These are phyloP conservation scores for Colletotrichum lindemuthianum DNA, from an alignment of 2,329 filamentous ascomycete species.

Conservation along the genomic window DNA sequence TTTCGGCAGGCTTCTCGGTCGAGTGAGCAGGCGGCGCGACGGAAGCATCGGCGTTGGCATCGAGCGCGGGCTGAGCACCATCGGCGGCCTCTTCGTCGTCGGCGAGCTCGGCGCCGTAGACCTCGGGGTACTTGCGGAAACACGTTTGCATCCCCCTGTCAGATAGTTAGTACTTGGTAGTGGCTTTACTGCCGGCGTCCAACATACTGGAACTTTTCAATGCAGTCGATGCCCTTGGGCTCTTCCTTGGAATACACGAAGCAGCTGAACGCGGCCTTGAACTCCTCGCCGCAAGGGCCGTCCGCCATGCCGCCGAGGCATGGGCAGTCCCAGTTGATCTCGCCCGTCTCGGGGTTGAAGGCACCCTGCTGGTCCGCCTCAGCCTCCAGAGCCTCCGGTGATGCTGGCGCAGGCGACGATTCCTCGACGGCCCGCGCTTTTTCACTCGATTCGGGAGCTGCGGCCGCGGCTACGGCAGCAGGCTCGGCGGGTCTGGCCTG, in stretches of 20 bases:
- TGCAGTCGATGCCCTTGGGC: conserved; percentile 97
- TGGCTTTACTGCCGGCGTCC: neutral
- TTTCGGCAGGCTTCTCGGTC: neutral
- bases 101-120: conserved; percentile 89
- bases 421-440: conserved; percentile 36
- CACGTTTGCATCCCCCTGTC: conserved; percentile 94
- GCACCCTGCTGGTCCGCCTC: conserved; percentile 89
- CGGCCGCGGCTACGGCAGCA: conserved; percentile 33
- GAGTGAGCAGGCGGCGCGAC: conserved; percentile 8
- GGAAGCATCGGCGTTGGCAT: conserved; percentile 38
- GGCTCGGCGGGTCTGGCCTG: conserved; percentile 39
- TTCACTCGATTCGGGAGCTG: conserved; percentile 37
- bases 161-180: conserved; percentile 43
- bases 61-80: conserved; percentile 42
- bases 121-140: conserved; percentile 90
- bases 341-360: conserved; percentile 97
- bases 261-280: conserved; percentile 96
- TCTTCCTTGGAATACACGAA: conserved; percentile 96
- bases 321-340: conserved; percentile 99
- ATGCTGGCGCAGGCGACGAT: conserved; percentile 40
- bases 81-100: conserved; percentile 70
- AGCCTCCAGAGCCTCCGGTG: conserved; percentile 72
- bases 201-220: conserved; percentile 94
- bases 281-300: conserved; percentile 94
- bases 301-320: conserved; percentile 97